Evolutionary conservation across 2,329 filamentous ascomycete species (phyloP), one percentile per base, ranked within the genome.

Genomic region (Alternaria rosae): DNA sequence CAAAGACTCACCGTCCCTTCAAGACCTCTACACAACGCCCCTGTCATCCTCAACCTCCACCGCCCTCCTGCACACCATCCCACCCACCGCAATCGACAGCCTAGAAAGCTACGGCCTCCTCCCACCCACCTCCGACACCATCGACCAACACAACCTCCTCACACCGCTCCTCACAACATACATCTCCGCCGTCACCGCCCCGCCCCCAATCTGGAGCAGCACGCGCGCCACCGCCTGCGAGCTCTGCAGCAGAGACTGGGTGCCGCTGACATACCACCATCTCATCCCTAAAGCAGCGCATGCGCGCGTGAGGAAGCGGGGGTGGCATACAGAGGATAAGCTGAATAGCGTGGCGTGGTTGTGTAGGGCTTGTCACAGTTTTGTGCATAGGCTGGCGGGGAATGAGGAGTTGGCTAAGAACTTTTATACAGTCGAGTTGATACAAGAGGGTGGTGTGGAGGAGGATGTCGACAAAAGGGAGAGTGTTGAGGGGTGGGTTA

Each of bases 311-410:
- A 76, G 92, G 41, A 92, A 91, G 82, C 84, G 92, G 43, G 91
- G 90, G 1, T 96, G 92, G 92, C 91, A 94, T 81, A 85, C 86
- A 4, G 87, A 88, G 65, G 91, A 92, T 77, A 87, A 89, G 79
- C 77, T 96, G 77, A 88, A 92, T 71, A 93, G 89, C 74, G 93
- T 95, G 20, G 92, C 93, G 12, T 96, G 92, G 92, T 79, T 97
- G 68, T 96, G 93, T 79, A 85, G 92, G 52, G 91, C 92, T 3
- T 97, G 93, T 72, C 93, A 97, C 82, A 87, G 86, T 43, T 93
- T 92, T 75, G 92, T 96, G 76, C 93, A 96, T 82, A 82, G 87
- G 41, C 87, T 93, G 73, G 89, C 88, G 32, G 84, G 81, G 5
- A 92, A 95, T 74, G 92, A 96, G 83, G 91, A 91, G 68, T 80